phyloP scores from a whole-genome alignment of 2,329 filamentous ascomycete species.

The Ascocoryne sarcoides region DNA sequence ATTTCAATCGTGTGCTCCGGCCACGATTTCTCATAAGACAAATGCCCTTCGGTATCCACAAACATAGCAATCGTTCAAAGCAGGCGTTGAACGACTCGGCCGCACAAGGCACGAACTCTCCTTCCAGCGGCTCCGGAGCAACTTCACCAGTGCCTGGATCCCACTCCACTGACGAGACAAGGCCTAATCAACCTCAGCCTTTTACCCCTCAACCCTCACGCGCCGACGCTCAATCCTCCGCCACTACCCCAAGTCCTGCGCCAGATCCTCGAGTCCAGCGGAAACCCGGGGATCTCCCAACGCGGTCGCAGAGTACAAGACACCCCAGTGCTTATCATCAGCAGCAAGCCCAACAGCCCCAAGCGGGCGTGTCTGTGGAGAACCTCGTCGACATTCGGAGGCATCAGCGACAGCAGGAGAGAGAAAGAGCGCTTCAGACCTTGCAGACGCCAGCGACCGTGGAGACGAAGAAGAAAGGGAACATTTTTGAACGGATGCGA shows the following conservation, averaged over 20 bases:
- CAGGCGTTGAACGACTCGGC: constrained; percentile 26
- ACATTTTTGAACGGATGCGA: constrained; percentile 27
- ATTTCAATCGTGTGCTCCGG: constrained; percentile 20
- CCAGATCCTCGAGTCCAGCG: constrained; percentile 18
- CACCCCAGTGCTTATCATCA: constrained; percentile 18
- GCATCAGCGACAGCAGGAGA: constrained; percentile 14
- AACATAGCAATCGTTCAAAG: constrained; percentile 28
- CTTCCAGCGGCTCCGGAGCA: constrained; percentile 6
- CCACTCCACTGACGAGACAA: constrained; percentile 9
- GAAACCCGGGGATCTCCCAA: constrained; percentile 13
- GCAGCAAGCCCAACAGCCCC: constrained; percentile 12
- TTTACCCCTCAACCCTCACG: constrained; percentile 6
- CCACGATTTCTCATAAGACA: constrained; percentile 17
- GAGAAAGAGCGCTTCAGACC: constrained; percentile 11
- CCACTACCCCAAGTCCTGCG: constrained; percentile 17
- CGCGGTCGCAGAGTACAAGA: constrained; percentile 23
- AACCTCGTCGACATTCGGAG: constrained; percentile 20
- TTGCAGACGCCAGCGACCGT: constrained; percentile 15
- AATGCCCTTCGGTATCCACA: constrained; percentile 28
- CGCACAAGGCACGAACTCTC: too few species aligned
- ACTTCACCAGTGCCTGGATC: background rate
- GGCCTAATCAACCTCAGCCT: constrained; percentile 10
- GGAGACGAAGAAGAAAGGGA: constrained; percentile 24
- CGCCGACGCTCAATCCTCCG: constrained; percentile 11
- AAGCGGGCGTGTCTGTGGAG: constrained; percentile 20